These are phyloP conservation scores for Stephania yunnanensis DNA, from an alignment of 164 flowering plant species.

Conservation along the genomic window DNA sequence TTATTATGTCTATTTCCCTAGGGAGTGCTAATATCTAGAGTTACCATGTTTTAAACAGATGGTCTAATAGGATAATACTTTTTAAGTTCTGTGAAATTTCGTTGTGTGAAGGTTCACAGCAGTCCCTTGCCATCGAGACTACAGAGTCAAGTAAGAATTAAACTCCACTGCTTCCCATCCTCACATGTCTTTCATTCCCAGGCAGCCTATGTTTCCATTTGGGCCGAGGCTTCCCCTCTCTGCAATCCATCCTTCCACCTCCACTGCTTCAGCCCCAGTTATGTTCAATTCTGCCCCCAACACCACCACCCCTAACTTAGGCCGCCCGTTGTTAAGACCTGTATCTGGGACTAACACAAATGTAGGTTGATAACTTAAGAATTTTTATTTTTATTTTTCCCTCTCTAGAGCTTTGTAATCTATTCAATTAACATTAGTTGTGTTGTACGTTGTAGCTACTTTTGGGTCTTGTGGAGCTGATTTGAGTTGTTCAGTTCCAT, in stretches of 20 bases:
- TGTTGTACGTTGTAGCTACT: background rate
- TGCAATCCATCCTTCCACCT: slow-evolving; percentile 58
- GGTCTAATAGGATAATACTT: too few species aligned
- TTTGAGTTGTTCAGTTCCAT: background rate
- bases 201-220: slow-evolving; percentile 60
- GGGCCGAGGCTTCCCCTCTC: slow-evolving; percentile 80
- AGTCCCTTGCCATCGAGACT: too few species aligned
- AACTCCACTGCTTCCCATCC: too few species aligned
- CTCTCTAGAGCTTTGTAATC: background rate
- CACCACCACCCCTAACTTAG: slow-evolving; percentile 36
- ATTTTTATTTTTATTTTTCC: background rate
- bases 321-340: slow-evolving; percentile 55
- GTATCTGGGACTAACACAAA: too few species aligned
- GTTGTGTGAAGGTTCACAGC: too few species aligned
- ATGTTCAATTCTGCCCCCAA: slow-evolving; percentile 40
- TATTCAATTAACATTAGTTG: background rate
- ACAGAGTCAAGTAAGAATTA: too few species aligned
- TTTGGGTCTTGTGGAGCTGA: background rate
- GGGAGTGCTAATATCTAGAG: too few species aligned
- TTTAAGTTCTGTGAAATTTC: too few species aligned
- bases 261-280: slow-evolving; percentile 33
- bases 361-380: too few species aligned
- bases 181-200: slow-evolving; percentile 30
- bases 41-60: too few species aligned
- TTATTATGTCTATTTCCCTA: too few species aligned